Evolutionary conservation across 2,329 filamentous ascomycete genomes (phyloP).

Genomic region (Hymenoscyphus fructigenus): DNA sequence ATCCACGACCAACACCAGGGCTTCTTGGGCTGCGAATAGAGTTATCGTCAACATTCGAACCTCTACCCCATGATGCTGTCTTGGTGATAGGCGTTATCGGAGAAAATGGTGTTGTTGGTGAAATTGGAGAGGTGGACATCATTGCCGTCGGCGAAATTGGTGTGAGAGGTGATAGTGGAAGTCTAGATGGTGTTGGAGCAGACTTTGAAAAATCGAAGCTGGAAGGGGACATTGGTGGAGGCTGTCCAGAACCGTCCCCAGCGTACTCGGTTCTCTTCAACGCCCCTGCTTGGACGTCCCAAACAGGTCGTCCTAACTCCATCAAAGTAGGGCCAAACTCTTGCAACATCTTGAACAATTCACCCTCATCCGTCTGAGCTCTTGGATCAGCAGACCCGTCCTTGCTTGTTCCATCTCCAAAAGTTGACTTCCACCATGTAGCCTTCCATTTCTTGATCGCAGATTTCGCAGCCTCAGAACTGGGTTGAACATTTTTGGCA

Average conservation of each 20-base stretch:
- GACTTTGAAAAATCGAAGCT: not conserved
- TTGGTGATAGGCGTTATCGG: not conserved
- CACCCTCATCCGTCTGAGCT: slow-evolving; percentile 8
- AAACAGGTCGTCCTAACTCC: slow-evolving; percentile 21
- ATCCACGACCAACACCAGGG: not conserved
- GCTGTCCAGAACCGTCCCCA: slow-evolving; percentile 9
- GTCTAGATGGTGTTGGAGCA: not conserved
- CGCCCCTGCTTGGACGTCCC: slow-evolving; percentile 27
- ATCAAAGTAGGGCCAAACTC: slow-evolving; percentile 23
- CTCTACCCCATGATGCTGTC: not conserved
- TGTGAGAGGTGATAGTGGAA: not conserved
- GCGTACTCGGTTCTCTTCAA: slow-evolving; percentile 23
- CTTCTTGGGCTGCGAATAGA: not conserved
- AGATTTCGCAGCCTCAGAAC: slow-evolving; percentile 14
- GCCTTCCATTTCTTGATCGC: slow-evolving; percentile 26
- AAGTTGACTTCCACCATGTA: slow-evolving; percentile 27
- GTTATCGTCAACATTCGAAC: not conserved
- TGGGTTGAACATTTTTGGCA: slow-evolving; percentile 25
- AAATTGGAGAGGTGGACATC: not conserved
- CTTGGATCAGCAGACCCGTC: slow-evolving; percentile 9
- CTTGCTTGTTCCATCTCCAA: slow-evolving; percentile 20
- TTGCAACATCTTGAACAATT: slow-evolving; percentile 18
- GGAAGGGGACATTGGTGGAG: not conserved
- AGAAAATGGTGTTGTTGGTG: not conserved
- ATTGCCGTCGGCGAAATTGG: not conserved